Base-by-base conservation (phyloP, 345 rosid genomes). In the Triadica sebifera region DNA sequence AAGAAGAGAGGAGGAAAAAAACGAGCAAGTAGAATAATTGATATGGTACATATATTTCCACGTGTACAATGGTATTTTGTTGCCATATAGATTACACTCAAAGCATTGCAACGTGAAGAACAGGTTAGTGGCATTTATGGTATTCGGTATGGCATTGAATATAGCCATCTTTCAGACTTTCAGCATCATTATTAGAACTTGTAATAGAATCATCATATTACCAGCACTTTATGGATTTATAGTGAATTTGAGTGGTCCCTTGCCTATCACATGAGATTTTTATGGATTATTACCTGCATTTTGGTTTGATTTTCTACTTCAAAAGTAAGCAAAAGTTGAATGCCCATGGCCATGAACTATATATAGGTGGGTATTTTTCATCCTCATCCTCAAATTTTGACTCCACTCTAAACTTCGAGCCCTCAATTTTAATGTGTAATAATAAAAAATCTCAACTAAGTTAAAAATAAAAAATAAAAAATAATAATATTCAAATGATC, bases 141-240 rank as follows among this genome's bases (percentile, higher is more conserved):
- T 1, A 75, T 72, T 81, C 67, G 81, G 84, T 75, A 41, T 63
- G 49, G 70, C 74, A 78, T 75, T 74, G 61, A 81, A 75, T 43
- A 56, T 57, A 57, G 50, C 61, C 76, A 78, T 60, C 75, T 70
- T 77, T 67, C 80, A 24, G 34, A 29, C 34, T 29, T 29, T 50
- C 78, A 65, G 65, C 72, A 69, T 80, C 59, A 34, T 11, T 8
- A n/a, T 11, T 34, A 0, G n/a, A 34, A 29, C 4, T 37, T 62
- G 66, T 62, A 13, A 37, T 61, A 61, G 3, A 61, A 61, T 29
- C 39, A 37, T 38, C n/a, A 16, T 13, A 62, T n/a, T n/a, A n/a
- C n/a, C n/a, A n/a, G n/a, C n/a, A n/a, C n/a, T n/a, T n/a, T n/a
- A n/a, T n/a, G n/a, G n/a, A n/a, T n/a, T n/a, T 12, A 34, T 60